Evolutionary conservation across 1,284 basidiomycete species (phyloP).

Genomic region (Ganoderma leucocontextum): DNA sequence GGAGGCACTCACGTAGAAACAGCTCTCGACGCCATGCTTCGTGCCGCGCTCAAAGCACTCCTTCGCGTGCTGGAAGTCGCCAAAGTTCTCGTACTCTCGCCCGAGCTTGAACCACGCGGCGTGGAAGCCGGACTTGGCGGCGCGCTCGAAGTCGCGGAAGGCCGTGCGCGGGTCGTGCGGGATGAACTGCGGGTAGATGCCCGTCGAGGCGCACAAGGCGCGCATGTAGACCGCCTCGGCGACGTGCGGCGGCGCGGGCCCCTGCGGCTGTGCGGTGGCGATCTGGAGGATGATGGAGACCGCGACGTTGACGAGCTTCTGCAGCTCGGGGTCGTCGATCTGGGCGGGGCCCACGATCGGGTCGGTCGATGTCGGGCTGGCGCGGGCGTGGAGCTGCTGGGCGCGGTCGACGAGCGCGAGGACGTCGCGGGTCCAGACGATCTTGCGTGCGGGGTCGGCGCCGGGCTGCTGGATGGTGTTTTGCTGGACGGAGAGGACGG

Average conservation of each 20-base stretch:
- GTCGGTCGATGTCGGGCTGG: constrained; percentile 50
- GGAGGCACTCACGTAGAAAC: constrained; percentile 33
- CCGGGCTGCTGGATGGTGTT: constrained; percentile 55
- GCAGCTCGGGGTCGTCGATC: constrained; percentile 71
- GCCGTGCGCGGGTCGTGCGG: constrained; percentile 79
- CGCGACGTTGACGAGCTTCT: constrained; percentile 70
- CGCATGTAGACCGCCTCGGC: constrained; percentile 82
- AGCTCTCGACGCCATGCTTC: constrained; percentile 36
- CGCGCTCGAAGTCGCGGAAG: constrained; percentile 88
- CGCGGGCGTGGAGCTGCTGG: constrained; percentile 47
- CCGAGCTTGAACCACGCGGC: constrained; percentile 91
- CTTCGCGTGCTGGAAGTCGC: constrained; percentile 56
- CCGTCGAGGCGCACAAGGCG: constrained; percentile 75
- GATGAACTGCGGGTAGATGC: constrained; percentile 68
- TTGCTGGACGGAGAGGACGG: constrained; percentile 58
- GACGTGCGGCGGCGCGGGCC: constrained; percentile 55
- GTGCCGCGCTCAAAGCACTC: constrained; percentile 38
- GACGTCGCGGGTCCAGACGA: constrained; percentile 84
- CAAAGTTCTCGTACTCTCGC: constrained; percentile 90
- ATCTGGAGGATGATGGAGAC: constrained; percentile 69
- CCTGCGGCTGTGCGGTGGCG: constrained; percentile 43
- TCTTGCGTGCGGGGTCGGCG: constrained; percentile 64
- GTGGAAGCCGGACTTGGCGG: constrained; percentile 77
- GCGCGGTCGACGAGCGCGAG: constrained; percentile 79
- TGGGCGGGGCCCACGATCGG: constrained; percentile 54